Evolutionary conservation across 805 yeast species (phyloP).

Genomic region (Candida patagonica): DNA sequence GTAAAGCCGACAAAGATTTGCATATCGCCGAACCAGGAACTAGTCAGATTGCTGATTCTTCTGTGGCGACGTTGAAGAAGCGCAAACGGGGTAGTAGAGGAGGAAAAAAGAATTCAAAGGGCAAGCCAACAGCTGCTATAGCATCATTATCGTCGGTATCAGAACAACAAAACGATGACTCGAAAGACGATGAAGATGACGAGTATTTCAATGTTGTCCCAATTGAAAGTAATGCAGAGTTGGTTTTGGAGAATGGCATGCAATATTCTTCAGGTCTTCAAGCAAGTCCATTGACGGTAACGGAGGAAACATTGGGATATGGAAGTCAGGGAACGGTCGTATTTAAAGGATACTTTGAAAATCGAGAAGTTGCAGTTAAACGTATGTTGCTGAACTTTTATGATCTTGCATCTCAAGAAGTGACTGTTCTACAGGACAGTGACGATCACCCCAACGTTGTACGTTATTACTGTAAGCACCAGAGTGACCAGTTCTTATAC

Average conservation of each 20-base stretch:
- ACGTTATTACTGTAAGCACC: constrained; percentile 87
- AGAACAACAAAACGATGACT: too few relatives aligned
- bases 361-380: constrained; percentile 91
- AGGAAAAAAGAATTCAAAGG: constrained; percentile 44
- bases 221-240: constrained; percentile 3
- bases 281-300: constrained; percentile 32
- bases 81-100: constrained; percentile 84
- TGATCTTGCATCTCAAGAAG: constrained; percentile 90
- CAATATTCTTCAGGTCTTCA: constrained; percentile 8
- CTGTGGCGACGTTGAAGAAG: constrained; percentile 33
- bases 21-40: background rate
- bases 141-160: background rate
- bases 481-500: constrained; percentile 76
- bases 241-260: constrained; percentile 6
- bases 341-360: constrained; percentile 80
- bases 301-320: constrained; percentile 77
- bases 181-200: constrained; percentile 6
- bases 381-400: constrained; percentile 88
- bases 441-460: constrained; percentile 96
- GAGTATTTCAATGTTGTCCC: constrained; percentile 2
- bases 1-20: too few relatives aligned
- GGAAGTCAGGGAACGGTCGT: constrained; percentile 98
- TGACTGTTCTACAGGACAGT: constrained; percentile 77
- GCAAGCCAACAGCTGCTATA: background rate
- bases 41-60: constrained; percentile 9